These are phyloP conservation scores for Russula ochroleuca DNA, from an alignment of 768 basidiomycete species.

Conservation along the genomic window DNA sequence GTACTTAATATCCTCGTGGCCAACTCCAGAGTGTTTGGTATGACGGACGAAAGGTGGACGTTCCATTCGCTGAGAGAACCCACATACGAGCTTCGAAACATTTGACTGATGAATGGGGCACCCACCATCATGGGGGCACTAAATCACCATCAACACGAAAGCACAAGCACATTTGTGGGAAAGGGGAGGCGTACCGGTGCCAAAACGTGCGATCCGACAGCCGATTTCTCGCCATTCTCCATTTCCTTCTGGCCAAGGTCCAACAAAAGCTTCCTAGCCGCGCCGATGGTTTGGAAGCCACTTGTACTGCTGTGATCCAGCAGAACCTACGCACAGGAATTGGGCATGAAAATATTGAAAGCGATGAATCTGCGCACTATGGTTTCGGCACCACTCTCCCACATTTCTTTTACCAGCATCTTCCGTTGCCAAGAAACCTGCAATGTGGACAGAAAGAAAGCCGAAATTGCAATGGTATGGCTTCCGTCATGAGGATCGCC, in stretches of 20 bases:
- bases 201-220: slow-evolving; percentile 72
- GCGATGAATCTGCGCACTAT: slow-evolving; percentile 46
- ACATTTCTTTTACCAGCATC: slow-evolving; percentile 74
- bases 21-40: slow-evolving; percentile 81
- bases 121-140: slow-evolving; percentile 88
- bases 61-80: slow-evolving; percentile 84
- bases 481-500: slow-evolving; percentile 45
- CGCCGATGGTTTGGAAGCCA: slow-evolving; percentile 76
- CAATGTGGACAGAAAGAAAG: slow-evolving; percentile 80
- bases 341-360: not conserved
- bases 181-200: slow-evolving; percentile 62
- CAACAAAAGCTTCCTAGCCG: slow-evolving; percentile 72
- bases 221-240: slow-evolving; percentile 40
- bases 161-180: slow-evolving; percentile 2
- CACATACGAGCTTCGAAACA: slow-evolving; percentile 55
- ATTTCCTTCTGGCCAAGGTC: slow-evolving; percentile 55
- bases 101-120: slow-evolving; percentile 75
- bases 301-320: slow-evolving; percentile 76
- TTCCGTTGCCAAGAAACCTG: slow-evolving; percentile 57
- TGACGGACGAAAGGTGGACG: slow-evolving; percentile 78
- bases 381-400: slow-evolving; percentile 84
- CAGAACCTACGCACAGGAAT: slow-evolving; percentile 50
- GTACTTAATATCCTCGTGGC: slow-evolving; percentile 84
- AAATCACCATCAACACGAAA: slow-evolving; percentile 22
- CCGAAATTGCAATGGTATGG: slow-evolving; percentile 68